Conservation (phyloP, 345 rosid species). For the Iberis pinnata region DNA sequence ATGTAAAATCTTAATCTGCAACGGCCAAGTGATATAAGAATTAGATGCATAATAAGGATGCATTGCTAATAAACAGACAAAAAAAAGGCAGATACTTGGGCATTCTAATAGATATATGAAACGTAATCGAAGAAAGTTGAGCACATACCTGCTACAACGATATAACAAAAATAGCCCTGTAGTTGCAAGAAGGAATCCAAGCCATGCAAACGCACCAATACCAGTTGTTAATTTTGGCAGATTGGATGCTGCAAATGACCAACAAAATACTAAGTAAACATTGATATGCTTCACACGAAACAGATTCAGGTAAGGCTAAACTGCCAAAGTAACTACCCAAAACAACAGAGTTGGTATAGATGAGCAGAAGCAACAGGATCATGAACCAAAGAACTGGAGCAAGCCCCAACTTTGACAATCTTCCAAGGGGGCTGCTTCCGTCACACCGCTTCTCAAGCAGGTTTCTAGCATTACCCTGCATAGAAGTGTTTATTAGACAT, state of each 20-base stretch:
- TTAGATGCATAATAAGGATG: background rate
- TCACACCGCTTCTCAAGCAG: constrained; percentile 79
- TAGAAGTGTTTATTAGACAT: constrained; percentile 10
- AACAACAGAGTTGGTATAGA: constrained; percentile 69
- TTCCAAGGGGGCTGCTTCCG: constrained; percentile 62
- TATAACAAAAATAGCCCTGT: constrained; percentile 73
- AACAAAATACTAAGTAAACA: constrained; percentile 14
- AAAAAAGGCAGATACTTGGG: constrained; percentile 1
- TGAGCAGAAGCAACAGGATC: constrained; percentile 54
- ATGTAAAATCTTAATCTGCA: background rate
- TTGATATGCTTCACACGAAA: constrained; percentile 21
- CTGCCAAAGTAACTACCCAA: constrained; percentile 42
- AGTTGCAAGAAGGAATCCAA: constrained; percentile 64
- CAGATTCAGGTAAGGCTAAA: constrained; percentile 16
- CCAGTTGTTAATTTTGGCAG: constrained; percentile 71
- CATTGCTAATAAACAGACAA: background rate
- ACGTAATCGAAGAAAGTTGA: constrained; percentile 1
- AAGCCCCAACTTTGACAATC: constrained; percentile 75
- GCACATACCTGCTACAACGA: constrained; percentile 81
- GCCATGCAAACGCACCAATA: constrained; percentile 79
- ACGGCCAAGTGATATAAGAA: background rate
- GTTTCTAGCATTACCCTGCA: constrained; percentile 90
- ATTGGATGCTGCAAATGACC: constrained; percentile 53
- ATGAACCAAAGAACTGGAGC: constrained; percentile 74
- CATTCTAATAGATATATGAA: constrained; percentile 3